phyloP scores from a whole-genome alignment of 371 early-diverging fungal species.

The Zychaea mexicana region DNA sequence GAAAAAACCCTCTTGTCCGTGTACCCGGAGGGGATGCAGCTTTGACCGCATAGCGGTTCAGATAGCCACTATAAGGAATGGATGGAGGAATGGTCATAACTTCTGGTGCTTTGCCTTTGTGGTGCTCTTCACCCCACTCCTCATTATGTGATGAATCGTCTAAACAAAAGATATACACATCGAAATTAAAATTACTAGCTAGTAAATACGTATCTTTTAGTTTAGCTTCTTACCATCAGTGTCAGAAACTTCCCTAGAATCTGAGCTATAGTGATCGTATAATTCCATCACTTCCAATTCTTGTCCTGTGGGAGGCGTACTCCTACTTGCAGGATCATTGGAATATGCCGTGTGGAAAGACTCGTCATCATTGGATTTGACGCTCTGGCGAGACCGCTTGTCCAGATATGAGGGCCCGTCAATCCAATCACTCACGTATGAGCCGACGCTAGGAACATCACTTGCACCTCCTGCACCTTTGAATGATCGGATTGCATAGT shows the following conservation, averaged over 20 bases:
- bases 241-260: slow-evolving; percentile 17
- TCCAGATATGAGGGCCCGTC: neutral
- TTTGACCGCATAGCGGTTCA: slow-evolving; percentile 56
- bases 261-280: slow-evolving; percentile 17
- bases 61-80: slow-evolving; percentile 72
- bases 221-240: slow-evolving; percentile 18
- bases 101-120: slow-evolving; percentile 1
- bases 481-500: slow-evolving; percentile 4
- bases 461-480: slow-evolving; percentile 12
- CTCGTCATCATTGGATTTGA: slow-evolving; percentile 32
- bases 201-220: neutral
- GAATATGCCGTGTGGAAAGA: slow-evolving; percentile 45
- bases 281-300: slow-evolving; percentile 11
- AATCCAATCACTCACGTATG: slow-evolving; percentile 24
- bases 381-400: slow-evolving; percentile 25
- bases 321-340: neutral
- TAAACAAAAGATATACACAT: neutral
- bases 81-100: slow-evolving; percentile 52
- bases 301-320: neutral
- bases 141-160: neutral
- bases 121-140: neutral
- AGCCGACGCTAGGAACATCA: slow-evolving; percentile 21
- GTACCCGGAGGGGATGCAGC: slow-evolving; percentile 25
- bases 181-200: neutral
- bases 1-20: slow-evolving; percentile 33